Conservation (phyloP, 2,329 filamentous ascomycete genomes). For the Aspergillus texensis region DNA sequence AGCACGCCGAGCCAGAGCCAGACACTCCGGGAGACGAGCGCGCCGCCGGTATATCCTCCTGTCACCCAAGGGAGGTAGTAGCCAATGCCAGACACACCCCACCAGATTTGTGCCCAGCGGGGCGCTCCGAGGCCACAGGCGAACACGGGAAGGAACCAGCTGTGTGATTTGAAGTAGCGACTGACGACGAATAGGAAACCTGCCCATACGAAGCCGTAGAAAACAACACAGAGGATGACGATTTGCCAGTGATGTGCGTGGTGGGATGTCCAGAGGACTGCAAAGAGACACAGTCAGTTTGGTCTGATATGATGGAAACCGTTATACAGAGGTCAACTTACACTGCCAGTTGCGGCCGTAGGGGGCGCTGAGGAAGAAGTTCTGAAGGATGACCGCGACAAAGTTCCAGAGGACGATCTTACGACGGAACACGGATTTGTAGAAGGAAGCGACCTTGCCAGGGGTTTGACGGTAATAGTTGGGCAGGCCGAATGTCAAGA, state of each 20-base stretch:
- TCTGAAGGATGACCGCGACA: constrained; percentile 64
- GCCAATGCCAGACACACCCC: constrained; percentile 64
- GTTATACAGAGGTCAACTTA: constrained; percentile 24
- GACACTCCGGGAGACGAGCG: constrained; percentile 59
- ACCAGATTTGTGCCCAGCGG: constrained; percentile 69
- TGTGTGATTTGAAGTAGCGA: constrained; percentile 61
- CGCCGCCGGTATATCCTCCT: constrained; percentile 56
- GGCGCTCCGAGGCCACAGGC: constrained; percentile 67
- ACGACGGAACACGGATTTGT: constrained; percentile 60
- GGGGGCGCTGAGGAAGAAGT: constrained; percentile 67
- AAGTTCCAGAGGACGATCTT: constrained; percentile 71
- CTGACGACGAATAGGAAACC: constrained; percentile 51
- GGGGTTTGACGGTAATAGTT: constrained; percentile 67
- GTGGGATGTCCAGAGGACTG: constrained; percentile 61
- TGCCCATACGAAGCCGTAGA: constrained; percentile 61
- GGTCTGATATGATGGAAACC: not conserved
- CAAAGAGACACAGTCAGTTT: constrained; percentile 8
- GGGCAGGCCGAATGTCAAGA: constrained; percentile 62
- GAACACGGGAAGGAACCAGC: constrained; percentile 69
- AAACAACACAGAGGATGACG: constrained; percentile 51
- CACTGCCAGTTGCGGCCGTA: constrained; percentile 70
- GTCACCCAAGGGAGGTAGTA: constrained; percentile 64
- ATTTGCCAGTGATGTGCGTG: constrained; percentile 62
- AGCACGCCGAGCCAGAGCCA: constrained; percentile 71
- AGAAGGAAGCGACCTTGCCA: constrained; percentile 66